Percentiles rank a stretch among this genome's conserved stretches.
These are phyloP conservation scores for Euptelea pleiosperma DNA, from an alignment of 164 flowering plant genomes.

Conservation along the genomic window DNA sequence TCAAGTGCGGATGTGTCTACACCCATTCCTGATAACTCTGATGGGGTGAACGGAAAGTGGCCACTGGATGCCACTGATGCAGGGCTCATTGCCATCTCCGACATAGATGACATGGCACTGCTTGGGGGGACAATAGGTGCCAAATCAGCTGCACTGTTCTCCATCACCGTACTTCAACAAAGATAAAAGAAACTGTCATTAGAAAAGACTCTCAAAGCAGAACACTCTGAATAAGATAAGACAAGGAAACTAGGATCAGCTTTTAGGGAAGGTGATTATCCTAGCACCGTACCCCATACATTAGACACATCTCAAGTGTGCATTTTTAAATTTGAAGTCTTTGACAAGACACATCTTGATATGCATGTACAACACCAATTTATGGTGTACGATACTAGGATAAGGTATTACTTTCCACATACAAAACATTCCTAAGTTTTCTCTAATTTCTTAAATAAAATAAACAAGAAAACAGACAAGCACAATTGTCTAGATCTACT, in stretches of 20 bases:
- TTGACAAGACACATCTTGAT: too few species aligned
- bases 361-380: too few species aligned
- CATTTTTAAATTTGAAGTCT: too few species aligned
- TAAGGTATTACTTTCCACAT: too few species aligned
- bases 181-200: constrained; percentile 2
- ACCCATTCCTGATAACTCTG: constrained; percentile 88
- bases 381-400: too few species aligned
- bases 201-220: not conserved
- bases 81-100: constrained; percentile 94
- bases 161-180: constrained; percentile 49
- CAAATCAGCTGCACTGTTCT: constrained; percentile 37
- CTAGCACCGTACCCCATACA: too few species aligned
- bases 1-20: constrained; percentile 84
- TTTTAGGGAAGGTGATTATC: not conserved
- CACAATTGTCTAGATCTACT: too few species aligned
- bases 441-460: too few species aligned
- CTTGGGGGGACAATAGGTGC: constrained; percentile 50
- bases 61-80: constrained; percentile 90
- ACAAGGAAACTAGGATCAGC: not conserved
- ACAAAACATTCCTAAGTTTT: too few species aligned
- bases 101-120: constrained; percentile 70
- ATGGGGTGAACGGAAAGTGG: constrained; percentile 86
- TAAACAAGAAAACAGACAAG: too few species aligned
- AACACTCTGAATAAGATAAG: not conserved
- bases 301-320: too few species aligned